Evolutionary conservation across 176 grass and related monocot species (phyloP).

Genomic region (Typha latifolia): DNA sequence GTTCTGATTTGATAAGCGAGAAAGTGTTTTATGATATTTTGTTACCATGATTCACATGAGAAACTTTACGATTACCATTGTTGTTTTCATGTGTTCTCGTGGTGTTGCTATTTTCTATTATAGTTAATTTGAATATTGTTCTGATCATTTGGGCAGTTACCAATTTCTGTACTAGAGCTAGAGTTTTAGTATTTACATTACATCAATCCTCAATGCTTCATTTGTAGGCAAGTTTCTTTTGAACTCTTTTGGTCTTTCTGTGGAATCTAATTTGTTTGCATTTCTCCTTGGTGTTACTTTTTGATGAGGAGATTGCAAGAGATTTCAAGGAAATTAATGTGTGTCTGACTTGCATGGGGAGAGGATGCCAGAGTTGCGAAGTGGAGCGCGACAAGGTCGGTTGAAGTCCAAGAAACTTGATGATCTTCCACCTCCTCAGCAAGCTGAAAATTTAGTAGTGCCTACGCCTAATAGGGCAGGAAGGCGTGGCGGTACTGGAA

Average conservation of each 20-base stretch:
- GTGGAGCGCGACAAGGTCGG: constrained; percentile 78
- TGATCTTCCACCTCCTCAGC: constrained; percentile 38
- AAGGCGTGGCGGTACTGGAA: constrained; percentile 46
- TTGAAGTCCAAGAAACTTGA: constrained; percentile 62
- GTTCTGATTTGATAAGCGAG: constrained; percentile 11
- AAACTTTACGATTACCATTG: constrained; percentile 7
- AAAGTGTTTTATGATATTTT: constrained; percentile 8
- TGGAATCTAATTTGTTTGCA: background rate
- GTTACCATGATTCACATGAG: background rate
- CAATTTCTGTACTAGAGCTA: too few species aligned
- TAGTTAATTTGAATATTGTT: background rate
- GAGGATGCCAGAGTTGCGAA: constrained; percentile 98
- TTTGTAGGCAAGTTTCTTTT: background rate
- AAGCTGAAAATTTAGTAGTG: constrained; percentile 41
- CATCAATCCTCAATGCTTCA: background rate
- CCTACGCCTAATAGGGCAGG: constrained; percentile 44
- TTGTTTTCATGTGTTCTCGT: background rate
- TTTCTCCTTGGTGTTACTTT: constrained; percentile 7
- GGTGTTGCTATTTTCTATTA: background rate
- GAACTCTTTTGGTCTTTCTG: background rate
- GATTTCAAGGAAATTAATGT: constrained; percentile 17
- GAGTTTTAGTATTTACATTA: background rate
- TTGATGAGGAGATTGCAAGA: constrained; percentile 15
- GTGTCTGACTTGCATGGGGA: constrained; percentile 78
- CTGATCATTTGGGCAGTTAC: too few species aligned